Conservation (phyloP, 495 filamentous ascomycete species). For the Echria macrotheca region DNA sequence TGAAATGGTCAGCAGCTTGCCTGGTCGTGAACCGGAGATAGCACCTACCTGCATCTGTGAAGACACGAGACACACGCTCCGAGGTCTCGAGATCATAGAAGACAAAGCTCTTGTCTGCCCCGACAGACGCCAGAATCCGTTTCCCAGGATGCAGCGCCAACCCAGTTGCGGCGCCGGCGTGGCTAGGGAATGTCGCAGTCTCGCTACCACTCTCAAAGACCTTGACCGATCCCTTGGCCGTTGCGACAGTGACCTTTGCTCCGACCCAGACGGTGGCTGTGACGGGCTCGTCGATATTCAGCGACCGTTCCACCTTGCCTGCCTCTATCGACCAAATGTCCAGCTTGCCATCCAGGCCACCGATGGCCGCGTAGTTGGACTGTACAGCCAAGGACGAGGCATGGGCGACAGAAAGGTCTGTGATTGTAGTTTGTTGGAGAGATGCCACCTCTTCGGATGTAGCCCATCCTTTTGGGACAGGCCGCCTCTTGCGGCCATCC, state of each 20-base stretch:
- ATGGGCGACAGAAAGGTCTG: slow-evolving; percentile 57
- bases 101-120: slow-evolving; percentile 87
- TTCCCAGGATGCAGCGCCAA: slow-evolving; percentile 79
- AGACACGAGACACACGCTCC: slow-evolving; percentile 67
- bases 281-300: slow-evolving; percentile 62
- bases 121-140: slow-evolving; percentile 79
- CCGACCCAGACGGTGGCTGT: slow-evolving; percentile 79
- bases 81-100: slow-evolving; percentile 74
- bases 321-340: slow-evolving; percentile 74
- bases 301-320: slow-evolving; percentile 59
- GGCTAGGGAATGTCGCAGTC: slow-evolving; percentile 60
- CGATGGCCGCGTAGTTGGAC: slow-evolving; percentile 69
- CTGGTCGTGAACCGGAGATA: not conserved
- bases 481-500: slow-evolving; percentile 78
- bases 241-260: slow-evolving; percentile 62
- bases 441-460: slow-evolving; percentile 64
- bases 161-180: slow-evolving; percentile 74
- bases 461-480: slow-evolving; percentile 79
- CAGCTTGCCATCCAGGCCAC: slow-evolving; percentile 69
- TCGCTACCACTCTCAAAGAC: slow-evolving; percentile 66
- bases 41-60: slow-evolving; percentile 72
- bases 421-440: slow-evolving; percentile 58
- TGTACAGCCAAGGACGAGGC: slow-evolving; percentile 63
- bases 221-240: slow-evolving; percentile 70
- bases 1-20: slow-evolving; percentile 40